Percentiles rank a stretch among this genome's conserved stretches.
Evolutionary conservation across 2,329 filamentous ascomycete species (phyloP).

Genomic region (Triangularia setosa): DNA sequence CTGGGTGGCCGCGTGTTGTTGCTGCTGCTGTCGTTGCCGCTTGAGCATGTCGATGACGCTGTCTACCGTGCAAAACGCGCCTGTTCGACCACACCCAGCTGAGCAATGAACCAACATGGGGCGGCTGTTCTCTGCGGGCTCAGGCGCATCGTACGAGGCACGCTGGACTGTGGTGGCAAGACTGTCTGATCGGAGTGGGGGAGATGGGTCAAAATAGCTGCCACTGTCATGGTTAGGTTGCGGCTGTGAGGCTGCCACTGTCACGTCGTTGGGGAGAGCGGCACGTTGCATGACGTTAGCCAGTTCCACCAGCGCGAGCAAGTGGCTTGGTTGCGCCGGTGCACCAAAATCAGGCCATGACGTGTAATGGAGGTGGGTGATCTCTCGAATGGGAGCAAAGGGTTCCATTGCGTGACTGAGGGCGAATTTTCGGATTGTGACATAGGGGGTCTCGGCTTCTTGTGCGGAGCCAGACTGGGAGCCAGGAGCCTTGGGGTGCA

Average conservation of each 20-base stretch:
- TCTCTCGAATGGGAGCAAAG: constrained; percentile 82
- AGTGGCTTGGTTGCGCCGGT: constrained; percentile 80
- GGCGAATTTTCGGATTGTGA: constrained; percentile 82
- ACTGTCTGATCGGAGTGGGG: not conserved
- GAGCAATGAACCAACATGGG: constrained; percentile 93
- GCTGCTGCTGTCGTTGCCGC: constrained; percentile 57
- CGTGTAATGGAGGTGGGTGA: constrained; percentile 91
- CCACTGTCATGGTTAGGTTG: not conserved
- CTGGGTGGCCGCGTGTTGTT: not conserved
- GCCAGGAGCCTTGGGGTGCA: constrained; percentile 34
- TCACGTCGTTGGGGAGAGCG: constrained; percentile 43
- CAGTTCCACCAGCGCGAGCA: constrained; percentile 85
- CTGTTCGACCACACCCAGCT: constrained; percentile 90
- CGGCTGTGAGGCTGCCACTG: not conserved
- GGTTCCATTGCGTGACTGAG: constrained; percentile 72
- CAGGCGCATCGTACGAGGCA: constrained; percentile 57
- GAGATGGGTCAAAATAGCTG: not conserved
- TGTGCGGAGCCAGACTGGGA: constrained; percentile 24
- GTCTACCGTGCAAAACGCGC: constrained; percentile 94
- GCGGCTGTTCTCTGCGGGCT: constrained; percentile 47
- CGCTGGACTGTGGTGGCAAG: not conserved
- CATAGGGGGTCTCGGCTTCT: constrained; percentile 61
- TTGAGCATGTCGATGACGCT: constrained; percentile 96
- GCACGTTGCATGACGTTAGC: constrained; percentile 69
- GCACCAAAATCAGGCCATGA: constrained; percentile 98